Evolutionary conservation across 345 rosid species (phyloP).

Genomic region (Dipteronia dyeriana): DNA sequence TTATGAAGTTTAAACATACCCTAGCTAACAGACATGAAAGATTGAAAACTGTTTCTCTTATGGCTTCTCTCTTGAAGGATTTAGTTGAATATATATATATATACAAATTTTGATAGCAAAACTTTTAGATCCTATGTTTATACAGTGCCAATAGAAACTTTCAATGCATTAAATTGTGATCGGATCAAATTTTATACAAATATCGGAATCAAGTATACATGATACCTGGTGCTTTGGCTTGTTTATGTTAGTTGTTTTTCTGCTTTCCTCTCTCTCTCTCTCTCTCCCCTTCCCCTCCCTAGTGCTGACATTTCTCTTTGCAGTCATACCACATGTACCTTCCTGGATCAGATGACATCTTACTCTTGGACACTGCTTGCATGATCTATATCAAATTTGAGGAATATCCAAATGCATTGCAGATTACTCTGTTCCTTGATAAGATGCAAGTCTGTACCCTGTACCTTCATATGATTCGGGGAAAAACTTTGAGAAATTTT

Average conservation of each 20-base stretch:
- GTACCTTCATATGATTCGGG: constrained; percentile 1
- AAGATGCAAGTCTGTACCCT: constrained; percentile 64
- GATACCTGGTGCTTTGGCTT: neutral
- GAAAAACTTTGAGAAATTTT: neutral
- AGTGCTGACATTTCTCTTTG: constrained; percentile 23
- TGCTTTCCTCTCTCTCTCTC: no score
- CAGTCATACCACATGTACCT: constrained; percentile 57
- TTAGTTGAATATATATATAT: no score
- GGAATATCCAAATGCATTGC: constrained; percentile 77
- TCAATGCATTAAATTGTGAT: neutral
- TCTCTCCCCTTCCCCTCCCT: no score
- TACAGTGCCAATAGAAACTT: neutral
- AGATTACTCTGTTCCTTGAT: constrained; percentile 77
- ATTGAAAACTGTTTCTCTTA: neutral
- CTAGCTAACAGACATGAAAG: neutral
- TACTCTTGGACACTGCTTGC: constrained; percentile 73
- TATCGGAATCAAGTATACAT: neutral
- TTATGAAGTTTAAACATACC: neutral
- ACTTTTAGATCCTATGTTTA: neutral
- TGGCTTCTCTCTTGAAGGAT: neutral
- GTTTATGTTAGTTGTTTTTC: no score
- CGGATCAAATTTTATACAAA: neutral
- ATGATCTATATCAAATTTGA: constrained; percentile 71
- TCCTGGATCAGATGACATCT: constrained; percentile 87
- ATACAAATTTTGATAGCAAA: neutral